Percentiles rank a stretch among this genome's conserved stretches.
phyloP scores from a whole-genome alignment of 192 early-diverging fungal genomes.

The Anaeromyces robustus region DNA sequence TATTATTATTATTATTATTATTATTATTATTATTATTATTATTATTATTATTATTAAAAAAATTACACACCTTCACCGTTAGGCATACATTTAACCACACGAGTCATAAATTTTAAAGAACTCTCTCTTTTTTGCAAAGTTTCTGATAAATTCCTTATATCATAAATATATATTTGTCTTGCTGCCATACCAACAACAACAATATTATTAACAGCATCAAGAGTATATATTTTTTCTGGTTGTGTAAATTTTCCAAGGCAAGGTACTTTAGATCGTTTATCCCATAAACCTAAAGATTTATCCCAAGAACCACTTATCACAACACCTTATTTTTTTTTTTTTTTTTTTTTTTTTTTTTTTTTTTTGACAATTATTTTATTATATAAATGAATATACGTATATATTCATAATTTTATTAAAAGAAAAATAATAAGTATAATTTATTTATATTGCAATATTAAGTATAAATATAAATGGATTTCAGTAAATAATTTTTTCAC shows the following conservation, averaged over 20 bases:
- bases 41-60: too few relatives aligned
- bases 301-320: conserved; percentile 90
- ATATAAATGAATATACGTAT: too few relatives aligned
- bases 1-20: too few relatives aligned
- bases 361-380: too few relatives aligned
- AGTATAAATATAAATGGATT: too few relatives aligned
- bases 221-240: conserved; percentile 66
- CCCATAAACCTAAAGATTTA: conserved; percentile 62
- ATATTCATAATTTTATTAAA: too few relatives aligned
- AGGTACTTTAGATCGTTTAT: conserved; percentile 32
- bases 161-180: conserved; percentile 63
- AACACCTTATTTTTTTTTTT: conserved; percentile 22
- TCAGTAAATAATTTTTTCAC: too few relatives aligned
- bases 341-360: too few relatives aligned
- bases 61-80: conserved; percentile 38
- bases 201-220: conserved; percentile 55
- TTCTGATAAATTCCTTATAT: conserved; percentile 64
- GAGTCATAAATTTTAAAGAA: conserved; percentile 78
- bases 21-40: too few relatives aligned
- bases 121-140: conserved; percentile 56
- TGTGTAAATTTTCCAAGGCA: conserved; percentile 17
- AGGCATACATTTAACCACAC: conserved; percentile 73
- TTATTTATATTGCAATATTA: too few relatives aligned
- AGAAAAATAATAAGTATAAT: too few relatives aligned
- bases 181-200: conserved; percentile 71